These are phyloP conservation scores for Nigrospora osmanthi DNA, from an alignment of 2,329 filamentous ascomycete genomes.

Conservation along the genomic window DNA sequence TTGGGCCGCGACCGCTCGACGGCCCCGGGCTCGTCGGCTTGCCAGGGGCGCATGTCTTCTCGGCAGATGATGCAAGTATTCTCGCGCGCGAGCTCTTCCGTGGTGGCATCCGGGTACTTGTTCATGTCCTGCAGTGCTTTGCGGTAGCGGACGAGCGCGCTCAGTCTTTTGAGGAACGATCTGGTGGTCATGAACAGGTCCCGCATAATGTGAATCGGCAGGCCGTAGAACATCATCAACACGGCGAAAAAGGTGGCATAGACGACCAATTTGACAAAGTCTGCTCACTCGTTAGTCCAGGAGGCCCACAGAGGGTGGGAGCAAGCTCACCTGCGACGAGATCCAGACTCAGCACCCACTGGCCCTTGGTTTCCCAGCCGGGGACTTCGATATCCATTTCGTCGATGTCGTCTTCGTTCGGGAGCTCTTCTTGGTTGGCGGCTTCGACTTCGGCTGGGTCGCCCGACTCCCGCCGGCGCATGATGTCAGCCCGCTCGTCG, in stretches of 20 bases:
- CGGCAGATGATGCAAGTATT: conserved; percentile 97
- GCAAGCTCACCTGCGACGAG: conserved; percentile 61
- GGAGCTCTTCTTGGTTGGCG: conserved; percentile 41
- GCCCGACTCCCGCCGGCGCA: conserved; percentile 36
- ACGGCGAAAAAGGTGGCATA: conserved; percentile 92
- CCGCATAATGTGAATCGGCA: conserved; percentile 93
- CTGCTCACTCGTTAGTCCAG: conserved; percentile 31
- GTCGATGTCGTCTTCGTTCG: conserved; percentile 69
- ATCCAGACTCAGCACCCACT: conserved; percentile 85
- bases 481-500: conserved; percentile 44
- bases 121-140: conserved; percentile 94
- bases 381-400: conserved; percentile 93
- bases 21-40: conserved; percentile 52
- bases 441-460: conserved; percentile 40
- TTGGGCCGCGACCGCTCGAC: conserved; percentile 85
- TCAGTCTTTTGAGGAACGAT: conserved; percentile 84
- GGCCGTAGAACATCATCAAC: conserved; percentile 84
- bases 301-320: not conserved
- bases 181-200: conserved; percentile 91
- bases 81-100: conserved; percentile 75
- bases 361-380: conserved; percentile 93
- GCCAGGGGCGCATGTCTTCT: conserved; percentile 87
- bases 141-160: conserved; percentile 81
- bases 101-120: conserved; percentile 82
- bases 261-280: conserved; percentile 84